Percentiles rank a stretch among this genome's conserved stretches.
Evolutionary conservation across 2,329 filamentous ascomycete species (phyloP).

Genomic region (Pseudogymnoascus sp.): DNA sequence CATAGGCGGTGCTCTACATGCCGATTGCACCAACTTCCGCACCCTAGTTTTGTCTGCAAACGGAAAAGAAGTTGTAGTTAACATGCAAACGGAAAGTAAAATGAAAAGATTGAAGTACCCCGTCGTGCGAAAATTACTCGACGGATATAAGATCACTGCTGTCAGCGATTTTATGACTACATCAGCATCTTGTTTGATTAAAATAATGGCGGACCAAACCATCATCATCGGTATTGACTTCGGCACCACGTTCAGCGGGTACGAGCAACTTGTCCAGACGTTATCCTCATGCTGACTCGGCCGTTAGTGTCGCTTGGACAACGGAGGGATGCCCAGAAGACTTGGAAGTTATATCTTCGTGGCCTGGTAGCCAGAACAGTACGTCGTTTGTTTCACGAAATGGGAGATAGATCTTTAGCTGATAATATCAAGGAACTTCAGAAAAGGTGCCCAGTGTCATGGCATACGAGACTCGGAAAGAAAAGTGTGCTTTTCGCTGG

Average conservation of each 20-base stretch:
- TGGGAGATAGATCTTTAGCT: not conserved
- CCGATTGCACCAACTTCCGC: not conserved
- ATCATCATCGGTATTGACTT: slow-evolving; percentile 24
- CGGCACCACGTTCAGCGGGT: slow-evolving; percentile 22
- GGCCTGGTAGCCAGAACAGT: not conserved
- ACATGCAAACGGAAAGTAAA: not conserved
- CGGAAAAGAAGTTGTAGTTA: too few relatives aligned
- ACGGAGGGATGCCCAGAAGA: not conserved
- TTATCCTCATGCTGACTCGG: not conserved
- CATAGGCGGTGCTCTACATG: not conserved
- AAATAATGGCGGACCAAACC: not conserved
- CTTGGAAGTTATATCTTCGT: not conserved
- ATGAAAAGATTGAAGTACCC: not conserved
- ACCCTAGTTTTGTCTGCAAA: not conserved
- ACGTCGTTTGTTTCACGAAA: not conserved
- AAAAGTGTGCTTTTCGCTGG: not conserved
- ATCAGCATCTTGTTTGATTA: not conserved
- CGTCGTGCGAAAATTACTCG: not conserved
- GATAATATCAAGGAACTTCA: not conserved
- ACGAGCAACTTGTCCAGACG: not conserved
- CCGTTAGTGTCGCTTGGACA: not conserved
- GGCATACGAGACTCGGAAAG: not conserved
- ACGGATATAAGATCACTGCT: not conserved
- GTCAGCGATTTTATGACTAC: not conserved
- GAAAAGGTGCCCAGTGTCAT: not conserved